Percentiles rank a stretch among this genome's conserved stretches.
Evolutionary conservation across 140 eudicot species (phyloP).

Genomic region (Ambrosia hybrid): DNA sequence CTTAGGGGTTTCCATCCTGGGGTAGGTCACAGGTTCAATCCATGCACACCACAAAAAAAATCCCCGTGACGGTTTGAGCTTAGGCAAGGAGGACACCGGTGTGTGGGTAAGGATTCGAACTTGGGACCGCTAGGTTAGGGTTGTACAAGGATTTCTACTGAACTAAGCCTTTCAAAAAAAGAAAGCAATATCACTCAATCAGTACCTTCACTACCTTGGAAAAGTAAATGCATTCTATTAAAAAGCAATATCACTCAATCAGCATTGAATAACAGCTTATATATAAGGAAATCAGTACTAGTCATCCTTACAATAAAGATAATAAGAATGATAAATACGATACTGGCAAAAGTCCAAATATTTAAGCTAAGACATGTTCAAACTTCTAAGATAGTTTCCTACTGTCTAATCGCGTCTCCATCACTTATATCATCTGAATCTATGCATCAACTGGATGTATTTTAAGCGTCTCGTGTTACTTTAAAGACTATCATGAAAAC

Average conservation of each 20-base stretch:
- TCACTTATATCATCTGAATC: background rate
- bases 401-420: background rate
- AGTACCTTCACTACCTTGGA: slow-evolving; percentile 3
- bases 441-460: slow-evolving; percentile 5
- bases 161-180: too few species aligned
- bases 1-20: too few species aligned
- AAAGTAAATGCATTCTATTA: background rate
- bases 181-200: too few species aligned
- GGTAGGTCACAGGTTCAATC: too few species aligned
- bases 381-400: background rate
- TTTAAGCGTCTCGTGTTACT: background rate
- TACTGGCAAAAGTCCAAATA: background rate
- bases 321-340: background rate
- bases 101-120: too few species aligned
- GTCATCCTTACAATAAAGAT: background rate
- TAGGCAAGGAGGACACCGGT: too few species aligned
- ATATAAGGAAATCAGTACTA: slow-evolving; percentile 1
- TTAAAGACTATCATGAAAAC: background rate
- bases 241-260: background rate
- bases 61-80: too few species aligned
- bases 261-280: background rate
- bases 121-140: too few species aligned
- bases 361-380: background rate
- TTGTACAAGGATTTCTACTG: too few species aligned
- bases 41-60: too few species aligned